phyloP scores from a whole-genome alignment of 192 early-diverging fungal genomes.

The Spinellus fusiger region DNA sequence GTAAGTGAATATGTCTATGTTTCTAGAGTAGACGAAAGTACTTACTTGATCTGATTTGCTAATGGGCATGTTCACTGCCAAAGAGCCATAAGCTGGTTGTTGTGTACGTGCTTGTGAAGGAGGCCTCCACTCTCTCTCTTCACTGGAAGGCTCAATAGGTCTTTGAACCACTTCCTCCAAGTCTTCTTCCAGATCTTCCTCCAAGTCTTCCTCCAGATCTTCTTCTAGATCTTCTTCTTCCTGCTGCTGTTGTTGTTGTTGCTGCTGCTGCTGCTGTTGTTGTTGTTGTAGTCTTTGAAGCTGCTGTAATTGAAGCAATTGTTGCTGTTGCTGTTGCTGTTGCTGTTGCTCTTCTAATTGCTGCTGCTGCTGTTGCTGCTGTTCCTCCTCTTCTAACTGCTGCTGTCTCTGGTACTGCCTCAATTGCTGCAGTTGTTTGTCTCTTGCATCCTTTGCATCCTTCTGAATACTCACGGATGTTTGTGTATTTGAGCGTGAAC shows the following conservation, averaged over 20 bases:
- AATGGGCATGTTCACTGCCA: constrained; percentile 10
- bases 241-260: constrained; percentile 13
- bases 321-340: not conserved
- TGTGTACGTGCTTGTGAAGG: not conserved
- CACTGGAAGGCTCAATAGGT: not conserved
- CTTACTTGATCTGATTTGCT: constrained; percentile 25
- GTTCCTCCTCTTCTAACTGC: constrained; percentile 1
- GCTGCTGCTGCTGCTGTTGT: constrained; percentile 14
- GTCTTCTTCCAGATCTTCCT: constrained; percentile 28
- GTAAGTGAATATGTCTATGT: not conserved
- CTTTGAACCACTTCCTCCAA: not conserved
- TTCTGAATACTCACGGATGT: not conserved
- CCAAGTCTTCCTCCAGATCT: constrained; percentile 13
- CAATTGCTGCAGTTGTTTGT: constrained; percentile 16
- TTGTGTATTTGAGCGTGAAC: constrained; percentile 14
- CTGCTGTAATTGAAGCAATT: not conserved
- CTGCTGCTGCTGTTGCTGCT: not conserved
- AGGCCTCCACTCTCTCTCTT: constrained; percentile 1
- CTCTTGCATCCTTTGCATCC: not conserved
- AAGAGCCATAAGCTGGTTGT: constrained; percentile 9
- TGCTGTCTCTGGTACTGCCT: constrained; percentile 15
- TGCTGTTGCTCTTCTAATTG: constrained; percentile 11
- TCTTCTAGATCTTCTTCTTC: constrained; percentile 24
- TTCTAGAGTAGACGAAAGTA: not conserved
- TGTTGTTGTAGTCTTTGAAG: constrained; percentile 11